Base-by-base conservation (phyloP, 495 filamentous ascomycete genomes). In the Aspergillus homomorphus region DNA sequence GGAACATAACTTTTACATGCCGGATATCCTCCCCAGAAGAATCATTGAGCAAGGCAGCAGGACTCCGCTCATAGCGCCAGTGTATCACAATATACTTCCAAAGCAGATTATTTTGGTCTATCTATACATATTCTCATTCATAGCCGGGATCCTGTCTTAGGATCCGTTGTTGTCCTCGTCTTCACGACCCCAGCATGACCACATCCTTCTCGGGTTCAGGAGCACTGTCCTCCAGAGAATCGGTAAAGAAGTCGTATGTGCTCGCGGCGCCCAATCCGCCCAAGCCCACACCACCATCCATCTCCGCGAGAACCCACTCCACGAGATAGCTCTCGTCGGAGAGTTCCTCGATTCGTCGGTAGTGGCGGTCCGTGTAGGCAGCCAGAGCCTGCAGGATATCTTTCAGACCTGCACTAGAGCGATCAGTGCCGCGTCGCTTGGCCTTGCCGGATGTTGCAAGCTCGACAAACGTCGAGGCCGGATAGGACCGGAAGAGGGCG, bases 241-340 rank as follows among this genome's bases (percentile, higher is more conserved):
- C 50, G 44, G 57, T 66, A 45, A 44, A 30, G 21, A 44, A 45
- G 22, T 51, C 48, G 16, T 30, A 51, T 7, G 48, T 18, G 19
- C 24, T 44, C 12, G 62, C 53, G 28, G 45, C 57, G 5, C 49
- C 58, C 55, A 83, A 72, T 20, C 67, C 71, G 50, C 71, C 71
- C 30, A 76, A 67, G 6, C 72, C 74, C 22, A 81, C 66, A 60
- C 73, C 78, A 56, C 85, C 88, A 67, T 95, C 92, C 95, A 99
- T 99, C 77, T 96, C 88, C 62, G 82, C 78, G 49, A 99, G 77
- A 45, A 94, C 89, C 79, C 92, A 98, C 71, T 96, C 91, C 10
- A 99, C 83, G 59, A 99, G 73, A 71, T 89, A 98, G 66, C 91
- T 95, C 74, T 97, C 93, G 71, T 97, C 92, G n/a, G 88, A 82